Percentiles rank a stretch among this genome's conserved stretches.
Evolutionary conservation across 306 rosid genomes (phyloP).

Genomic region (Inga leiocalycina): DNA sequence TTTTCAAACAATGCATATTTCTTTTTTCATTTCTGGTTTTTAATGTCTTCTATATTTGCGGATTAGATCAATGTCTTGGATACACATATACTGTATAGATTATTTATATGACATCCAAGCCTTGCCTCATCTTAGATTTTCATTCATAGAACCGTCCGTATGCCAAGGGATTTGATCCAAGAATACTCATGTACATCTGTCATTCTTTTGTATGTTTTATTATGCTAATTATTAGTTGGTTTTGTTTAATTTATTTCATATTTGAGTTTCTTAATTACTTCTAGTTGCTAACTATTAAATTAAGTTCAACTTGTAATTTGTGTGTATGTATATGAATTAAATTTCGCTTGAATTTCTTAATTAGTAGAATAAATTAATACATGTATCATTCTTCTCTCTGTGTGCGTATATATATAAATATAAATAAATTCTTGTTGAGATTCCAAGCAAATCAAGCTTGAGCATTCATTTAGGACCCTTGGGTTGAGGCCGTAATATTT

Average conservation of each 20-base stretch:
- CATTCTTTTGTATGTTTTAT: slow-evolving; percentile 21
- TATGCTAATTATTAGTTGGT: slow-evolving; percentile 16
- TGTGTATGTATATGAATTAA: neutral
- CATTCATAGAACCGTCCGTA: neutral
- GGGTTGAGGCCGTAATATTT: slow-evolving; percentile 9
- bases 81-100: slow-evolving; percentile 40
- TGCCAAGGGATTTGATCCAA: slow-evolving; percentile 26
- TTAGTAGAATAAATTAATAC: neutral
- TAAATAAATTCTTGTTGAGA: slow-evolving; percentile 14
- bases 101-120: slow-evolving; percentile 34
- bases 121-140: slow-evolving; percentile 22
- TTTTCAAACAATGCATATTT: neutral
- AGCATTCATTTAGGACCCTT: slow-evolving; percentile 12
- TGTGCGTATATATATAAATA: neutral
- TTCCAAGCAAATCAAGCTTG: slow-evolving; percentile 11
- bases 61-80: slow-evolving; percentile 33
- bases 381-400: neutral
- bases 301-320: neutral
- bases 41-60: neutral
- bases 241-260: slow-evolving; percentile 15
- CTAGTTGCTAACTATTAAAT: neutral
- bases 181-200: slow-evolving; percentile 18
- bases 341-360: neutral
- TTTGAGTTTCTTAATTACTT: neutral
- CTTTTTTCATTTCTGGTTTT: neutral